These are phyloP conservation scores for Helminthosporium solani DNA, from an alignment of 2,329 filamentous ascomycete species.

Conservation along the genomic window DNA sequence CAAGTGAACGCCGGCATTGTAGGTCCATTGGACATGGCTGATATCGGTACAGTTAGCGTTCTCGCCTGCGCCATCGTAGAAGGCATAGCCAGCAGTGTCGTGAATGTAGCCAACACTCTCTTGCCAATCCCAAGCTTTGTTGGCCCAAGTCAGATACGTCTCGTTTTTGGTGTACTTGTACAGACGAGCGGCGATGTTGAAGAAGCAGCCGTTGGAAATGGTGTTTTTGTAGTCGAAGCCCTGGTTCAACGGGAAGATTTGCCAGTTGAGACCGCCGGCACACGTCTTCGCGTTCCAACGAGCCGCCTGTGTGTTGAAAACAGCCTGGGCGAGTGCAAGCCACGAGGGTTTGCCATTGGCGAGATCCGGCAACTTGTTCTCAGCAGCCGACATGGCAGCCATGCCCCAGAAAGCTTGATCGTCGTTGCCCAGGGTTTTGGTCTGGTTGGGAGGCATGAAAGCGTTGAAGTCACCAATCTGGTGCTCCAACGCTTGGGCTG, in stretches of 20 bases:
- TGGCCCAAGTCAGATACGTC: constrained; percentile 60
- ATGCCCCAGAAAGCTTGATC: constrained; percentile 62
- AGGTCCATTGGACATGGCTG: constrained; percentile 50
- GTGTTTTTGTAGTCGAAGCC: constrained; percentile 83
- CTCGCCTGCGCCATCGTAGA: constrained; percentile 50
- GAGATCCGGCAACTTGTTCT: constrained; percentile 50
- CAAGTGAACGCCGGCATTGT: constrained; percentile 50
- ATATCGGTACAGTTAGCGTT: constrained; percentile 46
- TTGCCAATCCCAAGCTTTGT: constrained; percentile 60
- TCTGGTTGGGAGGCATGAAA: constrained; percentile 76
- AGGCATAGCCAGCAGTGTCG: constrained; percentile 39
- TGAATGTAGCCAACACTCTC: constrained; percentile 52
- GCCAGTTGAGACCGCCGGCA: constrained; percentile 74
- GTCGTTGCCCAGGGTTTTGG: constrained; percentile 55
- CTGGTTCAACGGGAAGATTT: constrained; percentile 74
- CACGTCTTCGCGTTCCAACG: constrained; percentile 71
- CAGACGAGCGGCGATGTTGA: constrained; percentile 76
- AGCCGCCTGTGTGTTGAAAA: constrained; percentile 69
- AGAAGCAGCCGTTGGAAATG: constrained; percentile 77
- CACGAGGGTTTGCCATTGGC: constrained; percentile 58
- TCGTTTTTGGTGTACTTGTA: constrained; percentile 67
- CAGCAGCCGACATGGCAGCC: constrained; percentile 59
- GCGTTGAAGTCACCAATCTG: constrained; percentile 72
- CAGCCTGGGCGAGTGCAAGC: constrained; percentile 67
- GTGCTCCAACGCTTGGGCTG: constrained; percentile 61